Base-by-base conservation (phyloP, 176 grass and related monocot genomes). In the Oryza nivara region DNA sequence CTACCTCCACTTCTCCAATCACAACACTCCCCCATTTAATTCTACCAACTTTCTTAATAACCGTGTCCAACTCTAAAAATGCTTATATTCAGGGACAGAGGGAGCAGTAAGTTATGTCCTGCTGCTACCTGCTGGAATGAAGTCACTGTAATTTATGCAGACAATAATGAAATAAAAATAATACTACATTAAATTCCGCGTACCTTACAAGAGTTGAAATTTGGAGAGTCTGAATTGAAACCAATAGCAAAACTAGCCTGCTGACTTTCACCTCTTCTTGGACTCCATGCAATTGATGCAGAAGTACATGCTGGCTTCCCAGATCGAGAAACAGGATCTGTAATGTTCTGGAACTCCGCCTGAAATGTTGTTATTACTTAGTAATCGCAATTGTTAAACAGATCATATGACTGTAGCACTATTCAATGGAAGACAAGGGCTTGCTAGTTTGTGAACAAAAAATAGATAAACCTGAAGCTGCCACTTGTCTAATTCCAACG, bases 401-500 rank as follows among this genome's bases (percentile, higher is more conserved):
- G 43, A 75, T 49, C 36, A 68, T 52, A 74, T 79, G 74, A 25
- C 10, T 67, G 15, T 34, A 76, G 23, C 52, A 70, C 4, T 61
- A 61, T 72, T 65, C 9, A 54, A 88, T 54, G 23, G 69, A 82
- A 78, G 11, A 41, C 3, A 60, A 17, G 40, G 11, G 7, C n/a
- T 75, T 36, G 68, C 66, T 49, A 45, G 60, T 52, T 40, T 75
- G 23, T 60, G 47, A 86, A 47, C 19, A 67, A 20, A 65, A 86
- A 20, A 19, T 48, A 76, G 72, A 90, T 67, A 65, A 92, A 99
- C 93, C 96, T 99, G 96, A 90, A 99, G 96, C 77, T 96, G 96
- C 96, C 93, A 99, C 65, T 91, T 99, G 81, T 94, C 86, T 84
- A 99, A 82, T 90, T 96, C 93, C 88, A 99, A 89, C 10, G 85